These are phyloP conservation scores for Mollisiaceae sp. DNA, from an alignment of 2,329 filamentous ascomycete species.

Conservation along the genomic window DNA sequence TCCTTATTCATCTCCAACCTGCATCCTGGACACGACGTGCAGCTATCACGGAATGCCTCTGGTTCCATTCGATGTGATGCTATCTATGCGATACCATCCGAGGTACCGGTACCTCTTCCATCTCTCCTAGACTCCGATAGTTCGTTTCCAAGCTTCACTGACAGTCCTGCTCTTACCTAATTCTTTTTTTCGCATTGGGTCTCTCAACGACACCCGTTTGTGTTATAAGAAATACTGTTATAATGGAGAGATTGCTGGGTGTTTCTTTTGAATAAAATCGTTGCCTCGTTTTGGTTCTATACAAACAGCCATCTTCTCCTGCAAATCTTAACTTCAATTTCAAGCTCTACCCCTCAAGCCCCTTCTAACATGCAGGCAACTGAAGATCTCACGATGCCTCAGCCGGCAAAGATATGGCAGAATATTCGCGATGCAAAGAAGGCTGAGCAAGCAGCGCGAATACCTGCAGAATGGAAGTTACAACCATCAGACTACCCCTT, in stretches of 20 bases:
- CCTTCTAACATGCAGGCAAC: conserved; percentile 5
- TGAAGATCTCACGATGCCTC: not conserved
- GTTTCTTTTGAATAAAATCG: not conserved
- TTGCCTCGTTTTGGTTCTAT: not conserved
- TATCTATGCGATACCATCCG: conserved; percentile 1
- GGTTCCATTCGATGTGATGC: not conserved
- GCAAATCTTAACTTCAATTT: not conserved
- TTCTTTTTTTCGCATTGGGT: not conserved
- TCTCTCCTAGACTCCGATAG: not conserved
- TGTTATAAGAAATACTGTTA: not conserved
- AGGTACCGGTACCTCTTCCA: not conserved
- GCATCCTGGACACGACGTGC: not conserved
- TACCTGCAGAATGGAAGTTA: conserved; percentile 30
- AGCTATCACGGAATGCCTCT: not conserved
- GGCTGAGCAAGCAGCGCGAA: conserved; percentile 28
- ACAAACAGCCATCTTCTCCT: not conserved
- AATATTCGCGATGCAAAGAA: conserved; percentile 30
- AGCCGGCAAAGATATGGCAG: conserved; percentile 24
- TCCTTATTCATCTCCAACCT: not conserved
- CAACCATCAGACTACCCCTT: conserved; percentile 14
- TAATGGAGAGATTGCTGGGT: not conserved
- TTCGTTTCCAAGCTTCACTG: not conserved
- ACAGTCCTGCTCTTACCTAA: not conserved
- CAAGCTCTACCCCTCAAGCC: not conserved
- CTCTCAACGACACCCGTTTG: not conserved